These are phyloP conservation scores for Lasiosphaeria hispida DNA, from an alignment of 495 filamentous ascomycete genomes.

Conservation along the genomic window DNA sequence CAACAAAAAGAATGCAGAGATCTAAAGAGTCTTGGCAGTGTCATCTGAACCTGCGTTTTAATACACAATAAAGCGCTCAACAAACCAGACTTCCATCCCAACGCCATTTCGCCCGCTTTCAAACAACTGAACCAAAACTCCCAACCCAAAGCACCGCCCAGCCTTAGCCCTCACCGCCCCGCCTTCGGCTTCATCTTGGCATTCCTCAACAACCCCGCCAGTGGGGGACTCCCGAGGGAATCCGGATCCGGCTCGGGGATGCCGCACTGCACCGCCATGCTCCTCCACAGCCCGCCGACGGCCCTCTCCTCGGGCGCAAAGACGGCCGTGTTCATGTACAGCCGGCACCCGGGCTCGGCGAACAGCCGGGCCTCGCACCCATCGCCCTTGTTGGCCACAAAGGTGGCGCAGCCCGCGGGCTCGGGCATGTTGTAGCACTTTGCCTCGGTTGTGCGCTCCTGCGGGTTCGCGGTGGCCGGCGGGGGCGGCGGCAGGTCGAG, in stretches of 20 bases:
- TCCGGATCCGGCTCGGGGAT: constrained; percentile 22
- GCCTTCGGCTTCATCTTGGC: constrained; percentile 9
- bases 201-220: constrained; percentile 15
- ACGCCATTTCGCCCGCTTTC: too few species aligned
- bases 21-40: too few species aligned
- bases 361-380: constrained; percentile 44
- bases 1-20: too few species aligned
- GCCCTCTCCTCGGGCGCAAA: constrained; percentile 37
- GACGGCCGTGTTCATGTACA: constrained; percentile 41
- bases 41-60: too few species aligned
- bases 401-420: constrained; percentile 35
- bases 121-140: neutral
- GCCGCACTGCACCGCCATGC: constrained; percentile 38
- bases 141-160: neutral
- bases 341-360: constrained; percentile 33
- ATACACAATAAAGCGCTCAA: too few species aligned
- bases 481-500: constrained; percentile 27
- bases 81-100: too few species aligned
- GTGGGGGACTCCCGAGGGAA: constrained; percentile 17
- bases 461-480: constrained; percentile 17
- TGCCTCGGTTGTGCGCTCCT: constrained; percentile 1
- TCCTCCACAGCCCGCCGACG: constrained; percentile 36
- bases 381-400: constrained; percentile 35
- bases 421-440: constrained; percentile 36
- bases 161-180: neutral